A percentile compares a stretch with the other conserved stretches of the same genome.
phyloP scores from a whole-genome alignment of 2,329 filamentous ascomycete genomes.

The Aaosphaeria arxii region DNA sequence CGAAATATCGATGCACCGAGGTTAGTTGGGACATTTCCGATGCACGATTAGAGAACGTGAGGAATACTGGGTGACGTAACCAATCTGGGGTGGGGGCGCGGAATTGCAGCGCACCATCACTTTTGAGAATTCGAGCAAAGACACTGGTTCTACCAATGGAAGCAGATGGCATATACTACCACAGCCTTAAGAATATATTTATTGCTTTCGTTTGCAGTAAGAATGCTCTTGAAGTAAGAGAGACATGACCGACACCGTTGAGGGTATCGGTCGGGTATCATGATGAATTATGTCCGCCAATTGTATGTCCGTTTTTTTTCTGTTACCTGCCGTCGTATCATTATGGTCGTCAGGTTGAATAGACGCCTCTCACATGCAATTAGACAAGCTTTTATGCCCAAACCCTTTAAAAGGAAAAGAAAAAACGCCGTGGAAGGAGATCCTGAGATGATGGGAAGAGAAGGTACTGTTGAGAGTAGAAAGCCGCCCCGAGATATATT shows the following conservation, averaged over 20 bases:
- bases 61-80: too few relatives aligned
- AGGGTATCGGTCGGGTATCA: constrained; percentile 28
- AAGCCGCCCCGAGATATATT: neutral
- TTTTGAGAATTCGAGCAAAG: too few relatives aligned
- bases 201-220: too few relatives aligned
- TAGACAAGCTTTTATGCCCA: constrained; percentile 17
- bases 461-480: constrained; percentile 20
- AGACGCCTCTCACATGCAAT: constrained; percentile 28
- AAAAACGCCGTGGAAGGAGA: neutral
- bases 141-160: too few relatives aligned
- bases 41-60: too few relatives aligned
- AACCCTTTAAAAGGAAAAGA: constrained; percentile 4
- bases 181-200: too few relatives aligned
- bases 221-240: too few relatives aligned
- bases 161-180: too few relatives aligned
- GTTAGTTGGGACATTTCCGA: too few relatives aligned
- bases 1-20: too few relatives aligned
- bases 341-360: constrained; percentile 40
- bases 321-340: constrained; percentile 15
- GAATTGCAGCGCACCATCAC: constrained; percentile 1
- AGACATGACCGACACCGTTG: constrained; percentile 21
- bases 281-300: constrained; percentile 8
- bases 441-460: neutral
- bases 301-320: constrained; percentile 5
- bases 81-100: neutral